Conservation (phyloP, 305 asterid genomes). For the Rubia balearica region DNA sequence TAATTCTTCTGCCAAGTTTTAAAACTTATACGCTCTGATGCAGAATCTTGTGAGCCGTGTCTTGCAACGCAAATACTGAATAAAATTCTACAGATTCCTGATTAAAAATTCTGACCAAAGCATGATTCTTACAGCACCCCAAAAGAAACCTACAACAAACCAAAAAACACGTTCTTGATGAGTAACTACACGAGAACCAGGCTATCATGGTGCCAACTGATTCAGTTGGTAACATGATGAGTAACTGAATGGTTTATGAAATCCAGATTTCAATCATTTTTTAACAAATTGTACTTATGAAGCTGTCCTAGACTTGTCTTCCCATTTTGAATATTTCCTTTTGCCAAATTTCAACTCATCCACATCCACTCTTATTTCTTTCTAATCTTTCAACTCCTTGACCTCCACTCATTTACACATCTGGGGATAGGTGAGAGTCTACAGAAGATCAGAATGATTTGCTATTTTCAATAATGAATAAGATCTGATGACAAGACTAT, state of each 20-base stretch:
- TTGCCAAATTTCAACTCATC: neutral
- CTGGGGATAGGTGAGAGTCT: neutral
- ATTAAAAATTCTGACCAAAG: neutral
- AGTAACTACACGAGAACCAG: neutral
- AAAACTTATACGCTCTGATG: neutral
- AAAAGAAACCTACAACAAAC: conserved; percentile 3
- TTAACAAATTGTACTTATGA: neutral
- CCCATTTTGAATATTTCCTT: neutral
- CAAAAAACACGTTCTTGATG: neutral
- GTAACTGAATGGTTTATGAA: neutral
- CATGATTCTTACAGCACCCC: neutral
- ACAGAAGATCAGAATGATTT: neutral
- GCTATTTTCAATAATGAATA: neutral
- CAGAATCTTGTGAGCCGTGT: neutral
- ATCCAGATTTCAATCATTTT: neutral
- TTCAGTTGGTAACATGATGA: neutral
- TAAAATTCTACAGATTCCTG: neutral
- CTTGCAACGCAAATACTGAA: neutral
- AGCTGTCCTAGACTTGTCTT: neutral
- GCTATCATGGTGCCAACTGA: neutral
- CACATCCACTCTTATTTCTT: neutral
- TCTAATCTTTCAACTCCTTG: neutral
- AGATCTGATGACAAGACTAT: neutral
- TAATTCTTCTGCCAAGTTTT: neutral
- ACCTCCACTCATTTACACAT: neutral